phyloP scores from a whole-genome alignment of 176 grass and related monocot species.

The Rhynchospora breviuscula region DNA sequence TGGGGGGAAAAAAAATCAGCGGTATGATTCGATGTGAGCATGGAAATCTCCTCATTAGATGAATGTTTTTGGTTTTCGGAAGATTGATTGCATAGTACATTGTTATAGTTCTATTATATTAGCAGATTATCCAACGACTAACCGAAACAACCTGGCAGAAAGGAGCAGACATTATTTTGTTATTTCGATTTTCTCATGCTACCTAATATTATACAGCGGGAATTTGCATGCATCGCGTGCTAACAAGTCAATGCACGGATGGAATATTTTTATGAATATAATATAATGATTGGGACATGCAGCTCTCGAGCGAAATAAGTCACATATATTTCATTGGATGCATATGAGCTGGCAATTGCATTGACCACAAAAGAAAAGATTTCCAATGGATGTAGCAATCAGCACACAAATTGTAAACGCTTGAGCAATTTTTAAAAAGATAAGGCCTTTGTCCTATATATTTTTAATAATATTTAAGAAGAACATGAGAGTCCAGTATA shows the following conservation, averaged over 20 bases:
- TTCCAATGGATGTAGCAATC: background rate
- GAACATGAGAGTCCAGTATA: too few species aligned
- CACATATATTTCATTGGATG: background rate
- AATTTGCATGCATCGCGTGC: background rate
- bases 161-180: background rate
- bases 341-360: background rate
- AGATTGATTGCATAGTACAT: too few species aligned
- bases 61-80: too few species aligned
- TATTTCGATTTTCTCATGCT: background rate
- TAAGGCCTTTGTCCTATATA: background rate
- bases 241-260: background rate
- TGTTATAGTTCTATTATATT: too few species aligned
- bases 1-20: too few species aligned
- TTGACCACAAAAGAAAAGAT: background rate
- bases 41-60: too few species aligned
- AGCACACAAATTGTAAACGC: background rate
- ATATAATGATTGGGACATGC: background rate
- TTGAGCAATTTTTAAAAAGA: background rate
- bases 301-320: background rate
- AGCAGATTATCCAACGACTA: too few species aligned
- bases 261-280: background rate
- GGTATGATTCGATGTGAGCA: too few species aligned
- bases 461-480: background rate
- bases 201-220: background rate
- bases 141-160: too few species aligned